Evolutionary conservation across 2,329 filamentous ascomycete genomes (phyloP).

Genomic region (Ophiostoma sp.): DNA sequence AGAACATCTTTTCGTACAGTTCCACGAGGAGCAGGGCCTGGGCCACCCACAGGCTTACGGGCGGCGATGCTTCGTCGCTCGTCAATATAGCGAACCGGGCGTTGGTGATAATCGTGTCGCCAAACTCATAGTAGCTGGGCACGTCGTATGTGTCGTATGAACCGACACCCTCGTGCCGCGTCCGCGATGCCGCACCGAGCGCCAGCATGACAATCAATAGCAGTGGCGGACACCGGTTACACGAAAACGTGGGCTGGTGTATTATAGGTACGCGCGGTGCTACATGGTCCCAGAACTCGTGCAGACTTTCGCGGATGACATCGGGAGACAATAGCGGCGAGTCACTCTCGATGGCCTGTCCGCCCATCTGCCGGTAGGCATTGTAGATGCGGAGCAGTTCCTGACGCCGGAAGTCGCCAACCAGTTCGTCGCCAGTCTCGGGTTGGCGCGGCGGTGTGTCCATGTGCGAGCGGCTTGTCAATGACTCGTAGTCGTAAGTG

Average conservation of each 20-base stretch:
- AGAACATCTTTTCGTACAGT: constrained; percentile 89
- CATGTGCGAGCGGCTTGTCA: constrained; percentile 44
- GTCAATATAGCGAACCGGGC: constrained; percentile 80
- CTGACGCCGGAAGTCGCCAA: constrained; percentile 42
- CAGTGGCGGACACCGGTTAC: constrained; percentile 70
- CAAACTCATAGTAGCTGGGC: constrained; percentile 27
- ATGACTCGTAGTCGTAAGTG: constrained; percentile 48
- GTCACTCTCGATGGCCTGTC: constrained; percentile 46
- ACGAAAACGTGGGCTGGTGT: constrained; percentile 79
- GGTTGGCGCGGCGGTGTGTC: constrained; percentile 41
- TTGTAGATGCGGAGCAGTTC: constrained; percentile 37
- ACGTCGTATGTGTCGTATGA: constrained; percentile 46
- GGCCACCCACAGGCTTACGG: constrained; percentile 82
- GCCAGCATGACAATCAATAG: constrained; percentile 78
- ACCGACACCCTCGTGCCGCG: constrained; percentile 45
- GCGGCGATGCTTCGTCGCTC: constrained; percentile 73
- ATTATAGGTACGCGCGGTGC: constrained; percentile 82
- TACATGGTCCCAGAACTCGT: constrained; percentile 83
- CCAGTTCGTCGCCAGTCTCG: constrained; percentile 40
- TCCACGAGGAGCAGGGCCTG: constrained; percentile 79
- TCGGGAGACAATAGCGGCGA: constrained; percentile 41
- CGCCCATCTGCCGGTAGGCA: constrained; percentile 38
- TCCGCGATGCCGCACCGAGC: constrained; percentile 74
- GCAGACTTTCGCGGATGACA: constrained; percentile 79
- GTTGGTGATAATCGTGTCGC: constrained; percentile 60